Evolutionary conservation across 2,329 filamentous ascomycete species (phyloP).

Genomic region (Alternaria arborescens): DNA sequence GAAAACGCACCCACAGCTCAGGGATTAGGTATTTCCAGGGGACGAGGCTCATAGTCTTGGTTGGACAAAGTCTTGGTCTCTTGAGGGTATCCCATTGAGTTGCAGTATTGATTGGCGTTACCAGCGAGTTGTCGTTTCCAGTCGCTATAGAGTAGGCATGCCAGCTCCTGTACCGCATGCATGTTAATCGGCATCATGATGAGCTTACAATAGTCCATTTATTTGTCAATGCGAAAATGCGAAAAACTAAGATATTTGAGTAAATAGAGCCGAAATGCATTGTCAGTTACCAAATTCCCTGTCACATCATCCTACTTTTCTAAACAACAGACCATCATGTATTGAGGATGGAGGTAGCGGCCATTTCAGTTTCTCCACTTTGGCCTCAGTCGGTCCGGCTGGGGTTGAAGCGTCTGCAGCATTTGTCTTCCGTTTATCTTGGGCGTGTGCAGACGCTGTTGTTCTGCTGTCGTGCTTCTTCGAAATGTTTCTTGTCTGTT

Average conservation of each 20-base stretch:
- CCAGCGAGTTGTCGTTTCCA: not conserved
- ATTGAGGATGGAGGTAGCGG: conserved; percentile 15
- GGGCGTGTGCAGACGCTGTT: not conserved
- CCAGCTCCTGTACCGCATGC: not conserved
- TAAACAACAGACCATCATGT: conserved; percentile 14
- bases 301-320: conserved; percentile 10
- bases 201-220: not conserved
- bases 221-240: not conserved
- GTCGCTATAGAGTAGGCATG: not conserved
- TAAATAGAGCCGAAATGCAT: not conserved
- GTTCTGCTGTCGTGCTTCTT: not conserved
- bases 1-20: conserved; percentile 28
- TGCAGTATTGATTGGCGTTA: conserved; percentile 1
- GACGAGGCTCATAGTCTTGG: conserved; percentile 20
- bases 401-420: not conserved
- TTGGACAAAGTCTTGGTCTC: not conserved
- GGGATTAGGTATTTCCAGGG: conserved; percentile 42
- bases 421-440: not conserved
- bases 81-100: not conserved
- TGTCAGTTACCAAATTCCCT: not conserved
- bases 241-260: not conserved
- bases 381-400: not conserved
- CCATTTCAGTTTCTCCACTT: not conserved
- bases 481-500: not conserved
- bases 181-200: not conserved